These are phyloP conservation scores for Acacia acuminata DNA, from an alignment of 306 rosid genomes.

Conservation along the genomic window DNA sequence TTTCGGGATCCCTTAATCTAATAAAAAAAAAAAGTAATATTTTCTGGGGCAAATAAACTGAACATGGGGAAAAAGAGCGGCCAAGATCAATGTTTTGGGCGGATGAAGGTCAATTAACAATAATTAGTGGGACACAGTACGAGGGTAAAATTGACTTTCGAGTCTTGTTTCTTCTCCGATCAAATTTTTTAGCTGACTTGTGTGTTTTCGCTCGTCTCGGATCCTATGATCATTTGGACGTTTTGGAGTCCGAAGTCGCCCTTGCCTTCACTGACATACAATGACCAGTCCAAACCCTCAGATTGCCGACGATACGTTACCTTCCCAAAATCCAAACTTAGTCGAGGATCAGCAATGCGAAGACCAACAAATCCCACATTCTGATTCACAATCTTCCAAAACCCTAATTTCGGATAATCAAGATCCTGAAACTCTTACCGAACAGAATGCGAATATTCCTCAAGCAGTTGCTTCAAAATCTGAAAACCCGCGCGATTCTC, in stretches of 20 bases:
- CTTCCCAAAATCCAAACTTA: slow-evolving; percentile 34
- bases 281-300: slow-evolving; percentile 31
- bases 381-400: slow-evolving; percentile 39
- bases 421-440: slow-evolving; percentile 12
- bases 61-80: too few relatives aligned
- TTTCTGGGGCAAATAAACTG: too few relatives aligned
- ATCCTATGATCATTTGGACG: not conserved
- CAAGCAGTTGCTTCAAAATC: not conserved
- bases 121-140: not conserved
- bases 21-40: too few relatives aligned
- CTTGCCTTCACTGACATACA: not conserved
- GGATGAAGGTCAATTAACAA: not conserved
- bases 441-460: slow-evolving; percentile 24
- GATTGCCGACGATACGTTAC: slow-evolving; percentile 8
- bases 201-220: not conserved
- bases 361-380: not conserved
- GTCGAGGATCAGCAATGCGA: slow-evolving; percentile 19
- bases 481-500: slow-evolving; percentile 12
- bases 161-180: not conserved
- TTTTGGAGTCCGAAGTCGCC: not conserved
- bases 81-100: not conserved
- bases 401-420: slow-evolving; percentile 37
- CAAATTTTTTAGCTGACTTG: not conserved
- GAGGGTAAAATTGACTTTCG: not conserved
- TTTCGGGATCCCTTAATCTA: too few relatives aligned